Evolutionary conservation across 192 early-diverging fungal species (phyloP).

Genomic region (Coemansia umbellata): DNA sequence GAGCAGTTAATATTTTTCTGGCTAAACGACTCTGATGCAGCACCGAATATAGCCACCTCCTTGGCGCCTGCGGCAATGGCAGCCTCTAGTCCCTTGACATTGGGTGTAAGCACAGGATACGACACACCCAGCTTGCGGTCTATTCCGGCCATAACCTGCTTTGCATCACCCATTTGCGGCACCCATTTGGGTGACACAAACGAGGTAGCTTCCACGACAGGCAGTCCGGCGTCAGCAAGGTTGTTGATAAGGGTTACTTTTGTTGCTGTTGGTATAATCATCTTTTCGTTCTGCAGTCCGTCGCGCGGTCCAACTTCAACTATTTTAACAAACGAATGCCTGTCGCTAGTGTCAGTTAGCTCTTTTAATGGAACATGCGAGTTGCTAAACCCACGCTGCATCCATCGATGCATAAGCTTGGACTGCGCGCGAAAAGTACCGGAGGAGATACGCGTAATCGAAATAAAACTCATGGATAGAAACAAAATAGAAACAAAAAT

Average conservation of each 20-base stretch:
- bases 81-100: conserved; percentile 75
- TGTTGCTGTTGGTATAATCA: conserved; percentile 68
- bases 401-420: neutral
- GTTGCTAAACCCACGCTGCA: conserved; percentile 16
- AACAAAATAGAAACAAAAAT: too few relatives aligned
- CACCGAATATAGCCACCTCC: conserved; percentile 91
- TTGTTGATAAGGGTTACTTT: conserved; percentile 88
- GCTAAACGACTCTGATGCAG: conserved; percentile 84
- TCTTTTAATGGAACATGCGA: conserved; percentile 1
- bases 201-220: conserved; percentile 84
- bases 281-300: conserved; percentile 95
- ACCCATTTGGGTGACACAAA: conserved; percentile 98
- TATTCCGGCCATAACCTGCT: conserved; percentile 70
- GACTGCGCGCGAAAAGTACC: neutral
- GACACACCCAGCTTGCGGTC: conserved; percentile 57
- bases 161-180: conserved; percentile 89
- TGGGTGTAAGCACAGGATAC: conserved; percentile 90
- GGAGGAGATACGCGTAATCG: too few relatives aligned
- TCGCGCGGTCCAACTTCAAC: conserved; percentile 96
- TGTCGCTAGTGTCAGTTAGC: neutral
- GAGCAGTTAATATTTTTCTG: conserved; percentile 90
- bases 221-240: conserved; percentile 74
- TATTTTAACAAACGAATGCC: conserved; percentile 66
- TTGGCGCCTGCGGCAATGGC: conserved; percentile 75
- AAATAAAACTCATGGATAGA: too few relatives aligned